Evolutionary conservation across 495 filamentous ascomycete species (phyloP).

Genomic region (Saxophila tyrrhenica): DNA sequence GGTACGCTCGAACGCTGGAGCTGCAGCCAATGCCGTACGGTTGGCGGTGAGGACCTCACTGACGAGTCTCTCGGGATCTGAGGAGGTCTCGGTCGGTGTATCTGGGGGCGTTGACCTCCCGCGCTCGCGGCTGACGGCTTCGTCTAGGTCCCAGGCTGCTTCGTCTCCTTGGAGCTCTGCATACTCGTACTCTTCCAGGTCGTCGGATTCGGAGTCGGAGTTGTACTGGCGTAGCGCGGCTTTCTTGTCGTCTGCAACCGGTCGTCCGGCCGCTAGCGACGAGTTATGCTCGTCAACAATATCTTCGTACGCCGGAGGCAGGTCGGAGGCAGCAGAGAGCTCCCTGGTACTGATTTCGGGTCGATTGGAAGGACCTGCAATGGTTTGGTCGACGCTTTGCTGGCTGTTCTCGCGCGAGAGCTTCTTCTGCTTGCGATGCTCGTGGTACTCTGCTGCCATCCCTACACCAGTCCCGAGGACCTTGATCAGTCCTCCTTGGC

Average conservation of each 20-base stretch:
- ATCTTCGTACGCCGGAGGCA: conserved; percentile 19
- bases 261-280: conserved; percentile 11
- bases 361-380: conserved; percentile 6
- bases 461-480: conserved; percentile 37
- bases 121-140: conserved; percentile 25
- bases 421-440: conserved; percentile 31
- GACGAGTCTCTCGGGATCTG: conserved; percentile 13
- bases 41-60: conserved; percentile 19
- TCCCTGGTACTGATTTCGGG: neutral
- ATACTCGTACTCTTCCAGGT: neutral
- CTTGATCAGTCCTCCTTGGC: conserved; percentile 12
- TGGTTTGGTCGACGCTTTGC: neutral
- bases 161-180: conserved; percentile 31
- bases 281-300: conserved; percentile 2
- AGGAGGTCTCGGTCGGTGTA: conserved; percentile 1
- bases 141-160: conserved; percentile 42
- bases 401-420: conserved; percentile 16
- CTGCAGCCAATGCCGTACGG: conserved; percentile 13
- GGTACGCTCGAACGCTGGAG: neutral
- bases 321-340: neutral
- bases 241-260: conserved; percentile 17
- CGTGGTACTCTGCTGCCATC: conserved; percentile 36
- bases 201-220: neutral
- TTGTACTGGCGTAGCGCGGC: conserved; percentile 2
- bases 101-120: neutral